Base-by-base conservation (phyloP, 768 basidiomycete species). In the Cytidiella melzeri region DNA sequence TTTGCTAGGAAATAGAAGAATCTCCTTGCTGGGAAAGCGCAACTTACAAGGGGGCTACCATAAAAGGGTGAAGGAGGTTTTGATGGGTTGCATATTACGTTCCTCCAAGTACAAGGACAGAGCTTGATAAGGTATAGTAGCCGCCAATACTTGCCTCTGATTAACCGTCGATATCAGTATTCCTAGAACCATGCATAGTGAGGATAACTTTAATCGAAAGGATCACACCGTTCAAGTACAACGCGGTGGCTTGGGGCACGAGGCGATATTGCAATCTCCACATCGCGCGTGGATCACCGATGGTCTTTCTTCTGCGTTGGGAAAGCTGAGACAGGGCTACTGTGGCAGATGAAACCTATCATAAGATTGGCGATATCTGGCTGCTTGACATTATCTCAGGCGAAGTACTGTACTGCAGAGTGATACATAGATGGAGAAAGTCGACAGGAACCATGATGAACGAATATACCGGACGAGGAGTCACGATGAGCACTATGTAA, bases 401-500 rank as follows among this genome's bases (percentile, higher is more conserved):
- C n/a, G n/a, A n/a, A n/a, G n/a, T n/a, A n/a, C 30, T 34, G 30
- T 34, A 34, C 30, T 34, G 30, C 15, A 15, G 30, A 15, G 15
- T 34, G 30, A 34, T 34, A 34, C 30, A 34, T 15, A 34, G 30
- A 34, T 34, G 30, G 9, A 15, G 30, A 34, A 7, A 34, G 15
- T 7, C 30, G 30, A 34, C 30, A 7, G 15, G 15, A 34, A 34
- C 15, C 9, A 7, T 7, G 30, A 7, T 34, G 30, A 34, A 34
- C 15, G 15, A 34, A 15, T 52, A 43, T 55, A 53, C 52, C 42
- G 43, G 47, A 48, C 48, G 44, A 24, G 50, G 48, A 37, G 40
- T 47, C 51, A 45, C 46, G 53, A 59, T 59, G 56, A 59, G 53
- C 48, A 51, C 27, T 5, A 48, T 36, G 43, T 46, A 51, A 37